These are phyloP conservation scores for Rhizophagus sp. DNA, from an alignment of 192 early-diverging fungal genomes.

Conservation along the genomic window DNA sequence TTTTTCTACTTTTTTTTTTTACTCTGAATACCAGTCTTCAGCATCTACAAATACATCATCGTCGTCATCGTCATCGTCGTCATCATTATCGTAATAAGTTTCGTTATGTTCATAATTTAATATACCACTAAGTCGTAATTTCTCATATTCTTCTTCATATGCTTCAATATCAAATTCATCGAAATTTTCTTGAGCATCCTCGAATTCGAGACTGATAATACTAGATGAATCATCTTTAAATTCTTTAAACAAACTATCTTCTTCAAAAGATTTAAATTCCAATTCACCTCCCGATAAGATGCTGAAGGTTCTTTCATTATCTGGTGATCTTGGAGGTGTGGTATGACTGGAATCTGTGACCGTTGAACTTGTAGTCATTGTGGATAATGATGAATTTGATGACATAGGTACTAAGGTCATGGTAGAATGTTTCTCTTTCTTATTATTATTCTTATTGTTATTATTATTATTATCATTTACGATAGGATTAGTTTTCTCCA, in stretches of 20 bases:
- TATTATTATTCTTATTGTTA: not conserved
- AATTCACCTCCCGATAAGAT: not conserved
- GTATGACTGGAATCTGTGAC: not conserved
- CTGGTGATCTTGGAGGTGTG: not conserved
- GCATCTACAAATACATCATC: slow-evolving; percentile 22
- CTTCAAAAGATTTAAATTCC: not conserved
- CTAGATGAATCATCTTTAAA: slow-evolving; percentile 10
- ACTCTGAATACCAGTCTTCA: slow-evolving; percentile 1
- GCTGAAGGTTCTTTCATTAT: not conserved
- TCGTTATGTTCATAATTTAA: slow-evolving; percentile 15
- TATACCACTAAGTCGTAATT: not conserved
- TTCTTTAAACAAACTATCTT: not conserved
- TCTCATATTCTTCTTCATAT: slow-evolving; percentile 4
- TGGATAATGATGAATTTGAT: slow-evolving; percentile 13
- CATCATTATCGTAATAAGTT: slow-evolving; percentile 6
- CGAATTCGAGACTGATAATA: not conserved
- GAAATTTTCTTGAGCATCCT: not conserved
- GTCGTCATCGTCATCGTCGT: slow-evolving; percentile 1
- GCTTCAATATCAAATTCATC: not conserved
- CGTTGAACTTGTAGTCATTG: not conserved
- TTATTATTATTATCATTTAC: too few species aligned
- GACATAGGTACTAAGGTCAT: not conserved
- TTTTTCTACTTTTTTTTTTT: not conserved
- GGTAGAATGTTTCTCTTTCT: not conserved
- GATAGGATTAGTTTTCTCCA: not conserved